Conservation (phyloP, 805 yeast genomes). For the Wickerhamomyces ciferrii region DNA sequence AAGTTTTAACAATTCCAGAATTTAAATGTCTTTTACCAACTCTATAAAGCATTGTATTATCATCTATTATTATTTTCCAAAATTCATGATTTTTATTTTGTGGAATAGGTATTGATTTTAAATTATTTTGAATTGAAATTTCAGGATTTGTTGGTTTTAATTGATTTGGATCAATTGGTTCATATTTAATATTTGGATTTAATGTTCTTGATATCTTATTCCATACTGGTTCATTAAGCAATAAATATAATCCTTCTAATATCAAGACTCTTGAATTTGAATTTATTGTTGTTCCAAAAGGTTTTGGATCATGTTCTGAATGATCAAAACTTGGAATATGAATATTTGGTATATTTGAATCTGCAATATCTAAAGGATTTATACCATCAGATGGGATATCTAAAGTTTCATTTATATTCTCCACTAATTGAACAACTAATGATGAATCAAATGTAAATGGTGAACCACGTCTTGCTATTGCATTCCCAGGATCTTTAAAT, state of each 20-base stretch:
- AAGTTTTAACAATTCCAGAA: slow-evolving; percentile 43
- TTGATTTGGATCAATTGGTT: neutral
- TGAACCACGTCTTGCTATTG: slow-evolving; percentile 70
- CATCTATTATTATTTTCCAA: slow-evolving; percentile 48
- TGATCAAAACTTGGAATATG: slow-evolving; percentile 74
- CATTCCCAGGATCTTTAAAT: slow-evolving; percentile 50
- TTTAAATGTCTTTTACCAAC: slow-evolving; percentile 62
- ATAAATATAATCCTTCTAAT: slow-evolving; percentile 73
- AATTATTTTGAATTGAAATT: neutral
- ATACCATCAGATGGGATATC: slow-evolving; percentile 3
- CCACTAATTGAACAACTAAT: slow-evolving; percentile 7
- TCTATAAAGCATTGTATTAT: slow-evolving; percentile 42
- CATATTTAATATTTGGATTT: slow-evolving; percentile 10
- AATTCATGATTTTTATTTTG: slow-evolving; percentile 30
- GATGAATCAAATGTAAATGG: slow-evolving; percentile 74
- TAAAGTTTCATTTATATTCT: slow-evolving; percentile 11
- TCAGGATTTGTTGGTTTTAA: slow-evolving; percentile 2
- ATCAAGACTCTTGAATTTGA: slow-evolving; percentile 50
- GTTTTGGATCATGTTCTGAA: slow-evolving; percentile 64
- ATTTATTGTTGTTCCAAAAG: slow-evolving; percentile 40
- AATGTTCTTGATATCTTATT: slow-evolving; percentile 33
- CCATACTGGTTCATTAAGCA: slow-evolving; percentile 61
- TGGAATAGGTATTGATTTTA: slow-evolving; percentile 11
- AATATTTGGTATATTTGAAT: slow-evolving; percentile 28
- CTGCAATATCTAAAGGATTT: slow-evolving; percentile 6